Percentiles rank a stretch among this genome's conserved stretches.
Evolutionary conservation across 2,329 filamentous ascomycete species (phyloP).

Genomic region (Aspergillus sp.): DNA sequence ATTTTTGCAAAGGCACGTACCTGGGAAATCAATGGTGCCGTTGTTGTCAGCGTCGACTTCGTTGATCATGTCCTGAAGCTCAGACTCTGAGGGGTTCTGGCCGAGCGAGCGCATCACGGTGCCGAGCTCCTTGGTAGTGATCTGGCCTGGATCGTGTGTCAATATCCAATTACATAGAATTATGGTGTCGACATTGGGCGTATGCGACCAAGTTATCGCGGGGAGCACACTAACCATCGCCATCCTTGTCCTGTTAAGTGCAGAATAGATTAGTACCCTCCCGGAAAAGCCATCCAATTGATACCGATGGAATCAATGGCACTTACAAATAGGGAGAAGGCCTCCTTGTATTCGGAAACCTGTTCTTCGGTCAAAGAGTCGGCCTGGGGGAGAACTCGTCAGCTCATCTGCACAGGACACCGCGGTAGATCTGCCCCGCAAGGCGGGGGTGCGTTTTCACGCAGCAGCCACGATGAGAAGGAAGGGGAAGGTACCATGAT

Average conservation of each 20-base stretch:
- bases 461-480: slow-evolving; percentile 8
- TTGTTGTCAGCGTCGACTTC: slow-evolving; percentile 92
- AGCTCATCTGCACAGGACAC: slow-evolving; percentile 24
- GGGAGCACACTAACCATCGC: slow-evolving; percentile 69
- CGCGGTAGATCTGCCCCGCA: slow-evolving; percentile 33
- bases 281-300: not conserved
- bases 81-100: slow-evolving; percentile 86
- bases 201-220: not conserved
- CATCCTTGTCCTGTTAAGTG: slow-evolving; percentile 74
- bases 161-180: not conserved
- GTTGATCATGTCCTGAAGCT: slow-evolving; percentile 93
- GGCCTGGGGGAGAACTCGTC: slow-evolving; percentile 60
- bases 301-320: not conserved
- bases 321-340: slow-evolving; percentile 99
- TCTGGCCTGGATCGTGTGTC: slow-evolving; percentile 63
- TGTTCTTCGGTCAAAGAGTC: slow-evolving; percentile 99
- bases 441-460: slow-evolving; percentile 29
- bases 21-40: slow-evolving; percentile 87
- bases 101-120: slow-evolving; percentile 89
- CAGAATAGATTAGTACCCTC: slow-evolving; percentile 19
- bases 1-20: slow-evolving; percentile 50
- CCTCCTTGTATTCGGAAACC: slow-evolving; percentile 99
- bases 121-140: slow-evolving; percentile 86
- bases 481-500: slow-evolving; percentile 32
- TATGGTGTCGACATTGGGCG: not conserved